These are phyloP conservation scores for Knoxdaviesia capensis DNA, from an alignment of 2,329 filamentous ascomycete species.

Conservation along the genomic window DNA sequence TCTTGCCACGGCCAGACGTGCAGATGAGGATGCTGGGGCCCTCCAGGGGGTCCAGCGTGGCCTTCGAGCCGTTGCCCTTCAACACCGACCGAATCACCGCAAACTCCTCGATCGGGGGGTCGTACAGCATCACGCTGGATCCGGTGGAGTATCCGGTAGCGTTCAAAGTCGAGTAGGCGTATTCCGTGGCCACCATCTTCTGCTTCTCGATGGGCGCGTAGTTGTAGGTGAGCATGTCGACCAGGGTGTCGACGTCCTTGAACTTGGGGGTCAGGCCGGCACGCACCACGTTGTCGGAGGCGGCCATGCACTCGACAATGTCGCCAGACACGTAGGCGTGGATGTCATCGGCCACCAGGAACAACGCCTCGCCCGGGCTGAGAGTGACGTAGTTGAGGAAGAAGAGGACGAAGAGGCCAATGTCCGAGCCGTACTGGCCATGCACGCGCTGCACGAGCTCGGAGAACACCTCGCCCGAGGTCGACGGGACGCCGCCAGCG, in stretches of 20 bases:
- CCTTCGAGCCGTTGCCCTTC: conserved; percentile 52
- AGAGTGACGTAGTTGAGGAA: conserved; percentile 92
- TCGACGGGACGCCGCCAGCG: conserved; percentile 46
- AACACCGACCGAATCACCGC: conserved; percentile 68
- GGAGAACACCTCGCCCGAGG: conserved; percentile 48
- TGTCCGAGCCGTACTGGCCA: conserved; percentile 68
- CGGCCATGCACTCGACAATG: conserved; percentile 98
- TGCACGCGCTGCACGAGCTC: conserved; percentile 62
- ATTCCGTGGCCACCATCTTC: conserved; percentile 74
- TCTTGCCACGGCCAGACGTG: conserved; percentile 63
- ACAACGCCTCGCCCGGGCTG: conserved; percentile 79
- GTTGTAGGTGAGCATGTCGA: conserved; percentile 82
- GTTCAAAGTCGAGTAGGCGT: conserved; percentile 71
- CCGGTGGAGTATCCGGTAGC: conserved; percentile 60
- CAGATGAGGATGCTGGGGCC: conserved; percentile 90
- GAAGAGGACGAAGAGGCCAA: conserved; percentile 88
- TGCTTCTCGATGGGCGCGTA: conserved; percentile 90
- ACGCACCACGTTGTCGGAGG: conserved; percentile 95
- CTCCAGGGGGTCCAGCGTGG: conserved; percentile 67
- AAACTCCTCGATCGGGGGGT: conserved; percentile 94
- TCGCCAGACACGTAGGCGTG: conserved; percentile 88
- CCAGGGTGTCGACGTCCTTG: conserved; percentile 82
- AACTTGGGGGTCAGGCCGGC: conserved; percentile 97
- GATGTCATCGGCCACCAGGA: conserved; percentile 89
- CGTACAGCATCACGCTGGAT: conserved; percentile 58